Conservation (phyloP, 1,139 yeast genomes). For the Yamadazyma buinensis region DNA sequence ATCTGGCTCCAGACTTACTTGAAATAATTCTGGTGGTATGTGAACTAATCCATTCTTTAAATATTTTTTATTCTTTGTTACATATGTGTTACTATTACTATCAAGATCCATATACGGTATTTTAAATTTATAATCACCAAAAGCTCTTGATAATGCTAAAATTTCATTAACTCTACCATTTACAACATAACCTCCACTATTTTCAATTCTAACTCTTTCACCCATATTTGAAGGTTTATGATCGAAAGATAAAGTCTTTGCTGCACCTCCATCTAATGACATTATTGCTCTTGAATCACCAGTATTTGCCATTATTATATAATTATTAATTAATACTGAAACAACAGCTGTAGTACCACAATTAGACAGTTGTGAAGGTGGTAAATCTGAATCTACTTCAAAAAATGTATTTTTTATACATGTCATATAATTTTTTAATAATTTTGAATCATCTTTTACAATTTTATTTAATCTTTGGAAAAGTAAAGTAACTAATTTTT, state of each 20-base stretch:
- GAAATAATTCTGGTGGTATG: conserved; percentile 41
- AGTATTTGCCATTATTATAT: conserved; percentile 58
- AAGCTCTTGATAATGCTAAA: conserved; percentile 69
- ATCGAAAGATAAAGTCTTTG: conserved; percentile 67
- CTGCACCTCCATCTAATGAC: conserved; percentile 45
- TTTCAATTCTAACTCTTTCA: conserved; percentile 70
- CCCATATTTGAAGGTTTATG: conserved; percentile 76
- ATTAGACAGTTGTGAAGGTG: conserved; percentile 41
- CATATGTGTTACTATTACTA: conserved; percentile 27
- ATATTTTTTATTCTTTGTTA: conserved; percentile 18
- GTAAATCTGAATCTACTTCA: conserved; percentile 52
- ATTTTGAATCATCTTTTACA: conserved; percentile 7
- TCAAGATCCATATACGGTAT: conserved; percentile 36
- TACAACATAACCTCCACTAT: conserved; percentile 68
- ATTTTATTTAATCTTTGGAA: conserved; percentile 23
- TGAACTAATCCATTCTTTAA: conserved; percentile 22
- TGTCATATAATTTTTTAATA: conserved; percentile 18
- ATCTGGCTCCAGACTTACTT: conserved; percentile 72
- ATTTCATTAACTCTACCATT: conserved; percentile 71
- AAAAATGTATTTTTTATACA: conserved; percentile 54
- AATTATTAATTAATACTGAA: conserved; percentile 48
- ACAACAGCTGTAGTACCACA: conserved; percentile 73
- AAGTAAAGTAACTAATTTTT: conserved; percentile 33
- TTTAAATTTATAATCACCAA: conserved; percentile 73
- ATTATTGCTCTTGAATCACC: conserved; percentile 73